Evolutionary conservation across 331 rosid species (phyloP), one percentile per base, ranked within the genome.

Genomic region (Acacia pycnantha): DNA sequence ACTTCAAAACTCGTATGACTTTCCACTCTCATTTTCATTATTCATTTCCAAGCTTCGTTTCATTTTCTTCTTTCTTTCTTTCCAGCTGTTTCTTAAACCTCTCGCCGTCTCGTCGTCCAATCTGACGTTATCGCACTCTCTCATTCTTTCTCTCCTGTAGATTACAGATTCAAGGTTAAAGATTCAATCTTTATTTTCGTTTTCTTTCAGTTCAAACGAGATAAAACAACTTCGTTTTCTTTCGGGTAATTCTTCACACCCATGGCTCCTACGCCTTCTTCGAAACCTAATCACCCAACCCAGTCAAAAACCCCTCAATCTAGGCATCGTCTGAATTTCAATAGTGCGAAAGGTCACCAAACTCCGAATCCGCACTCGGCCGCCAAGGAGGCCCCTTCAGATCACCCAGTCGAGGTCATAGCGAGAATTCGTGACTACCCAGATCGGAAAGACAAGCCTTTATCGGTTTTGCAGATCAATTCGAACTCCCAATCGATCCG

Each of bases 221-320:
- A 56, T n/a, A 2, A n/a, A 56, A n/a, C 12, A 58, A 41, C 47
- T 66, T 21, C 77, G 18, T 77, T 71, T 62, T 24, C 21, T 69
- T 77, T 82, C 74, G 54, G 81, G 72, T 83, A 26, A 71, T 24
- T 70, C 59, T 21, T 64, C 62, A 15, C 22, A 33, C 64, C 40
- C 79, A 86, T 96, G 99, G 97, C 98, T 81, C 99, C 95, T 4
- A 96, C 99, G 26, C 99, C 98, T 68, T 92, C 98, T 53, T 79
- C 94, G 0, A 96, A 96, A 85, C 79, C 90, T 14, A 92, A 81
- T 26, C 91, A 93, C 67, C 22, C 83, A 4, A 81, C 83, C 72
- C 94, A 76, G 71, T 44, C 85, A 79, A 89, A 84, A 79, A 96
- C 98, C 24, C 99, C 98, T 7, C 93, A 87, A 29, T 91, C 98